These are phyloP conservation scores for Golubevia pallescens DNA, from an alignment of 1,284 basidiomycete genomes.

Conservation along the genomic window DNA sequence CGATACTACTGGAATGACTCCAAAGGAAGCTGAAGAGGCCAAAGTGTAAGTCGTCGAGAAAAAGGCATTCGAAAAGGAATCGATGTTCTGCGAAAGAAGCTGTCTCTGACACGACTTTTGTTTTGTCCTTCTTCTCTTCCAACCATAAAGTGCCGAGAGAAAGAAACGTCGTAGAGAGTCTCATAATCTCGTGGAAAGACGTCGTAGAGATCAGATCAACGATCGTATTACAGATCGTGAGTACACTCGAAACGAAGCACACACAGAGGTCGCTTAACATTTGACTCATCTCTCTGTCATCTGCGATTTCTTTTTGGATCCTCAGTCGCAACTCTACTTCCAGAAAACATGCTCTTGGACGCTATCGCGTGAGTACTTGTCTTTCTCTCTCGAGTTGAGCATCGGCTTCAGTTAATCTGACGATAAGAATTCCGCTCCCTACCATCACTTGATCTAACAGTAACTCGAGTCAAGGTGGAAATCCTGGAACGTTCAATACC, in stretches of 20 bases:
- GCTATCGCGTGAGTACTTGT: constrained; percentile 29
- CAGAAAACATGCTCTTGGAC: constrained; percentile 52
- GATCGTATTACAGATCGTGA: constrained; percentile 52
- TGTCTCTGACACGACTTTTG: background rate
- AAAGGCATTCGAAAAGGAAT: background rate
- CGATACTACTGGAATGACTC: background rate
- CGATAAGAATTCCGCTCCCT: background rate
- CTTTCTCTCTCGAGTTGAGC: background rate
- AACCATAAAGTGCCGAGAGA: constrained; percentile 27
- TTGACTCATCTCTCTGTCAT: background rate
- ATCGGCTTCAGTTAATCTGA: background rate
- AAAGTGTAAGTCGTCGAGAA: constrained; percentile 6
- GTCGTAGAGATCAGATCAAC: constrained; percentile 56
- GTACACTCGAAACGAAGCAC: background rate
- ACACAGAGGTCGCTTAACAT: background rate
- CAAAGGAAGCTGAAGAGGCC: constrained; percentile 5
- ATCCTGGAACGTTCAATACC: constrained; percentile 36
- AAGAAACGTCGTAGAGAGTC: constrained; percentile 45
- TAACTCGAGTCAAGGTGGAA: constrained; percentile 46
- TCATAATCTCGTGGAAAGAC: constrained; percentile 57
- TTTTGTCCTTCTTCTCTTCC: background rate
- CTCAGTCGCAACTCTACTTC: constrained; percentile 43
- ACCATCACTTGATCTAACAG: background rate
- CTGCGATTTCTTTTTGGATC: background rate
- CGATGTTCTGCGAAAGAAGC: background rate